These are phyloP conservation scores for Vigna mungo DNA, from an alignment of 306 rosid genomes.

Conservation along the genomic window DNA sequence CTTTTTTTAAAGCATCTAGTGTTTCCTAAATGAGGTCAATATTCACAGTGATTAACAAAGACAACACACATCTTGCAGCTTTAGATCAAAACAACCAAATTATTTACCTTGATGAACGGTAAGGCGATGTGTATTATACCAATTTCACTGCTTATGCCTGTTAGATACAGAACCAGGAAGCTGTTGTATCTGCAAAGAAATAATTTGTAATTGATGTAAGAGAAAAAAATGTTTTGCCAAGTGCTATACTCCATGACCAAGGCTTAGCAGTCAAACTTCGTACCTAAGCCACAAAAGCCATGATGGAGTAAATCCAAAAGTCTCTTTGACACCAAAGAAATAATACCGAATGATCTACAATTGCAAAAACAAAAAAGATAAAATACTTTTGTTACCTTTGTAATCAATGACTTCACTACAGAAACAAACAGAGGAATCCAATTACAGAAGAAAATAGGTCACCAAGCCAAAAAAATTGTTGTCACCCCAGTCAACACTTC, in stretches of 20 bases:
- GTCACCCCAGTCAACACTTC: not conserved
- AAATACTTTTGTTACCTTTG: not conserved
- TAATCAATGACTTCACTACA: conserved; percentile 5
- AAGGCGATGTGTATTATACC: conserved; percentile 69
- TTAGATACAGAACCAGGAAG: conserved; percentile 69
- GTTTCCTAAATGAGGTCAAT: conserved; percentile 99
- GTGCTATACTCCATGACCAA: conserved; percentile 3
- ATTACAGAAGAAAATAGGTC: conserved; percentile 26
- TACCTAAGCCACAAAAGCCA: conserved; percentile 96
- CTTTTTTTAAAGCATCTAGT: conserved; percentile 95
- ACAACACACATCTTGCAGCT: not conserved
- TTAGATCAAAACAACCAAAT: not conserved
- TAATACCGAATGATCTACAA: conserved; percentile 78
- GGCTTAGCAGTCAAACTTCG: conserved; percentile 11
- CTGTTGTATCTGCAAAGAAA: conserved; percentile 71
- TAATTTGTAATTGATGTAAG: conserved; percentile 19
- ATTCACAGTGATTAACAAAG: conserved; percentile 68
- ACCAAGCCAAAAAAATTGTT: not conserved
- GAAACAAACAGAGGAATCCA: conserved; percentile 28
- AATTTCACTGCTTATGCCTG: conserved; percentile 76
- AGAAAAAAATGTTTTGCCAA: not conserved
- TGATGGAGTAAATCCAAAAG: conserved; percentile 75
- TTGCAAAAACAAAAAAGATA: conserved; percentile 9
- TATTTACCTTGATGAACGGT: conserved; percentile 75
- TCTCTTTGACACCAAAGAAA: conserved; percentile 81